Conservation (phyloP, 169 alveolate species). For the Eimeria acervulina region DNA sequence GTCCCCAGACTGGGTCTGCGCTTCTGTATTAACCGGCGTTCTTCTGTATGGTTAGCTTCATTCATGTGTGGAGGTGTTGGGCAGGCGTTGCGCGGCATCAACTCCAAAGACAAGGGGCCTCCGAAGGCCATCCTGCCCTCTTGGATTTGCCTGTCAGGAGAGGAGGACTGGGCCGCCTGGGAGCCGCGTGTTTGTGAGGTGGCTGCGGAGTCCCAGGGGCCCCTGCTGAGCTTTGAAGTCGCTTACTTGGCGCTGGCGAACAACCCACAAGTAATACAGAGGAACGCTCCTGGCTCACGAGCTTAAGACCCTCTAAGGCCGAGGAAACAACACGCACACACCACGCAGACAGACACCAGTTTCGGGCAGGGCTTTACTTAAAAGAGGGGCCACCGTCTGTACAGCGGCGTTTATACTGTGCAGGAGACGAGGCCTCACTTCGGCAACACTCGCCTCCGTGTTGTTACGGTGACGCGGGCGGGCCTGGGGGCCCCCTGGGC, state of each 20-base stretch:
- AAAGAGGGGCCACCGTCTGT: too few relatives aligned
- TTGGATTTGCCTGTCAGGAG: not conserved
- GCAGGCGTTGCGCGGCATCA: not conserved
- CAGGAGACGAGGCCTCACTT: slow-evolving; percentile 66
- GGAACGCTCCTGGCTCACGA: not conserved
- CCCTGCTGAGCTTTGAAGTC: slow-evolving; percentile 7
- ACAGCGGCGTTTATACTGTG: not conserved
- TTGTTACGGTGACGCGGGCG: slow-evolving; percentile 7
- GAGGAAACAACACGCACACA: too few relatives aligned
- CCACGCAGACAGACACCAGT: too few relatives aligned
- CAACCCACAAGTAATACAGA: not conserved
- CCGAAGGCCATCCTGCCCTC: not conserved
- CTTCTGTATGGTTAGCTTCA: not conserved
- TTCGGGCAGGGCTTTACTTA: too few relatives aligned
- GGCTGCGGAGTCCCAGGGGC: not conserved
- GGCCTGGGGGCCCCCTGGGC: slow-evolving; percentile 15
- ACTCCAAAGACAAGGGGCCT: not conserved
- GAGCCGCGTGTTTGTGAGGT: slow-evolving; percentile 12
- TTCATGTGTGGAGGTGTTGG: not conserved
- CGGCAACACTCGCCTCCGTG: slow-evolving; percentile 56
- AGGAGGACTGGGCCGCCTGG: slow-evolving; percentile 67
- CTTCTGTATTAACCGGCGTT: slow-evolving; percentile 45
- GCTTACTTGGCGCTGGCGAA: slow-evolving; percentile 18
- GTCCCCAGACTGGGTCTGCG: slow-evolving; percentile 4
- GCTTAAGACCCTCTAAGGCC: too few relatives aligned